Base-by-base conservation (phyloP, 108 stramenopile genomes). In the Cyclostephanos invisitatus region DNA sequence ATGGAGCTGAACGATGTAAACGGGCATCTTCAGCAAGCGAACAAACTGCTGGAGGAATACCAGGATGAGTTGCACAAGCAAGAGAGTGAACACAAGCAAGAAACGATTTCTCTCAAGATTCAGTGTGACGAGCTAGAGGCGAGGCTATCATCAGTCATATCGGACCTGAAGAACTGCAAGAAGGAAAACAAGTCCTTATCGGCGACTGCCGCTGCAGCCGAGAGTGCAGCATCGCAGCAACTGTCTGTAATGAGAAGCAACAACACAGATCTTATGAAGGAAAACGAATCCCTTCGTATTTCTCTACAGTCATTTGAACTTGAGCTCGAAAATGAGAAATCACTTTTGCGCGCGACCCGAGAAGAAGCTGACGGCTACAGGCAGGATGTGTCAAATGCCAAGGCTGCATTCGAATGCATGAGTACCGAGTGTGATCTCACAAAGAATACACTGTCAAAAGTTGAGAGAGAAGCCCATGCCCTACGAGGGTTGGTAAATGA, bases 331-430 rank as follows among this genome's bases (percentile, higher is more conserved):
- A 64, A 70, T 32, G 62, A 51, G 32, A 63, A 70, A 54, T 35
- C 75, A 35, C 50, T 77, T 21, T 49, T 70, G 35, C 51, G 44
- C 11, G 54, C 63, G 35, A 46, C 68, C 15, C 54, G 44, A 22
- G 62, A 46, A 17, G 75, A 62, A 25, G 36, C 50, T 0, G 64
- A 64, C 38, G 68, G 75, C 48, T 70, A 59, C 61, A 68, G 56
- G 18, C 47, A 51, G 15, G 55, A 77, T 46, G 68, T 57, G 5
- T 64, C 63, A 53, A 68, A 68, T 22, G 62, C 75, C 35, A 77
- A 64, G 68, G 51, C 68, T 37, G 75, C 75, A 24, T 77, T 77
- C 64, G 75, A 70, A 38, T 77, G 75, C 37, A 40, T 77, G 4
- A 68, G 56, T 47, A 68, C 68, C 6, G 75, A 77, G 42, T 57